These are phyloP conservation scores for Nemania abortiva DNA, from an alignment of 2,329 filamentous ascomycete species.

Conservation along the genomic window DNA sequence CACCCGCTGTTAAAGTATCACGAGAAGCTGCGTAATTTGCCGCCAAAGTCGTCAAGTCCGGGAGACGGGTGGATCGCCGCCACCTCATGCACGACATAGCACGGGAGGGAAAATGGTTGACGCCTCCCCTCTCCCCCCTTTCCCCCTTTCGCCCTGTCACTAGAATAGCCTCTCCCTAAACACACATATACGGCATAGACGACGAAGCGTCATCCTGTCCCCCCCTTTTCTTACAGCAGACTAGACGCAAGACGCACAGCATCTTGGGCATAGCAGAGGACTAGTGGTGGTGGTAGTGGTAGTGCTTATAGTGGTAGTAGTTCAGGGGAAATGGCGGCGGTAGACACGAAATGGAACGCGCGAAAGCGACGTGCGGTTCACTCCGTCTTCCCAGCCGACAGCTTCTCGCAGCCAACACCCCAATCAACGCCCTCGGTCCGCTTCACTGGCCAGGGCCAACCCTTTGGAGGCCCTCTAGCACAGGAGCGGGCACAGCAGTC, in stretches of 20 bases:
- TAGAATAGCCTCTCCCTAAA: constrained; percentile 13
- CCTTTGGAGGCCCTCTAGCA: constrained; percentile 59
- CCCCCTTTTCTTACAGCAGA: background rate
- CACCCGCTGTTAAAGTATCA: background rate
- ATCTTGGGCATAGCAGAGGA: constrained; percentile 1
- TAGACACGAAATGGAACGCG: constrained; percentile 59
- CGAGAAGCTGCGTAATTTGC: constrained; percentile 3
- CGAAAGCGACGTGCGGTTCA: constrained; percentile 65
- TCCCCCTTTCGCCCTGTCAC: constrained; percentile 11
- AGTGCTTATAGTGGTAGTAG: background rate
- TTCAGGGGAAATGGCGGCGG: constrained; percentile 44
- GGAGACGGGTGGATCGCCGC: background rate
- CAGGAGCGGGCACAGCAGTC: constrained; percentile 30
- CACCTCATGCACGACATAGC: constrained; percentile 1
- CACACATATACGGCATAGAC: background rate
- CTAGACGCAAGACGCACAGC: constrained; percentile 7
- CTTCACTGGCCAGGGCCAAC: constrained; percentile 58
- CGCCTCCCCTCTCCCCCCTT: constrained; percentile 10
- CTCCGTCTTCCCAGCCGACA: constrained; percentile 67
- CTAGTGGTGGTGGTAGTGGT: background rate
- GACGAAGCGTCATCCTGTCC: background rate
- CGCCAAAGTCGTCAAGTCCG: background rate
- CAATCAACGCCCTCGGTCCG: constrained; percentile 55
- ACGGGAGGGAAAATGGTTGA: constrained; percentile 18
- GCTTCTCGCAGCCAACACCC: constrained; percentile 62